Percentiles rank a stretch among this genome's conserved stretches.
Conservation (phyloP, 345 rosid species). For the Rubroshorea leprosula region DNA sequence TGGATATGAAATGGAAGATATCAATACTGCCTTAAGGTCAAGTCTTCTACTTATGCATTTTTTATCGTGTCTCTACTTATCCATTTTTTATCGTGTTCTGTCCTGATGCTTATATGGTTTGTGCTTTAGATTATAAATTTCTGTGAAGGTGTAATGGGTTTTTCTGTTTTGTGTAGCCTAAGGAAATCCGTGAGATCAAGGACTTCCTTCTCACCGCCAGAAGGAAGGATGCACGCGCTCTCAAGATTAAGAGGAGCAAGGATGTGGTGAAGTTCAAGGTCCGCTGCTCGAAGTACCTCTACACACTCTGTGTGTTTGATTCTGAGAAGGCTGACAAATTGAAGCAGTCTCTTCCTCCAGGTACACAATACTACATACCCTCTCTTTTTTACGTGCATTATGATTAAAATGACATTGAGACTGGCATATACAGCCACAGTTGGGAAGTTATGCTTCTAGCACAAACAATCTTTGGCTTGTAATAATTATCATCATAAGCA, state of each 20-base stretch:
- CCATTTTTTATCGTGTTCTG: no score
- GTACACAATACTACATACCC: constrained; percentile 11
- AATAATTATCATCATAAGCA: not conserved
- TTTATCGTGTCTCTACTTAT: no score
- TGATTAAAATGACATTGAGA: no score
- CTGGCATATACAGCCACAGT: no score
- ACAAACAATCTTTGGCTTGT: no score
- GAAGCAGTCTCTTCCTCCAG: constrained; percentile 45
- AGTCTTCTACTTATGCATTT: no score
- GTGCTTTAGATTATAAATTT: no score
- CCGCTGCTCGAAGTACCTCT: constrained; percentile 57
- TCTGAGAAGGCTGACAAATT: constrained; percentile 47
- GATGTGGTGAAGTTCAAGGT: constrained; percentile 66
- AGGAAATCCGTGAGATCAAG: constrained; percentile 62
- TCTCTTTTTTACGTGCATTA: not conserved
- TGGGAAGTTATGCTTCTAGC: no score
- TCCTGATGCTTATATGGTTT: no score
- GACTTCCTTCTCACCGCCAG: constrained; percentile 65
- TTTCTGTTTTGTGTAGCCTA: constrained; percentile 34
- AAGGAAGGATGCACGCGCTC: constrained; percentile 68
- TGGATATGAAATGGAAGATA: no score
- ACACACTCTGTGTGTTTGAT: constrained; percentile 59
- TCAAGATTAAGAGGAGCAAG: constrained; percentile 60
- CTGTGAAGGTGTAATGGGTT: no score
- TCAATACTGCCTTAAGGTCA: no score